Evolutionary conservation across 345 rosid genomes (phyloP).

Genomic region (Erucastrum elatum): DNA sequence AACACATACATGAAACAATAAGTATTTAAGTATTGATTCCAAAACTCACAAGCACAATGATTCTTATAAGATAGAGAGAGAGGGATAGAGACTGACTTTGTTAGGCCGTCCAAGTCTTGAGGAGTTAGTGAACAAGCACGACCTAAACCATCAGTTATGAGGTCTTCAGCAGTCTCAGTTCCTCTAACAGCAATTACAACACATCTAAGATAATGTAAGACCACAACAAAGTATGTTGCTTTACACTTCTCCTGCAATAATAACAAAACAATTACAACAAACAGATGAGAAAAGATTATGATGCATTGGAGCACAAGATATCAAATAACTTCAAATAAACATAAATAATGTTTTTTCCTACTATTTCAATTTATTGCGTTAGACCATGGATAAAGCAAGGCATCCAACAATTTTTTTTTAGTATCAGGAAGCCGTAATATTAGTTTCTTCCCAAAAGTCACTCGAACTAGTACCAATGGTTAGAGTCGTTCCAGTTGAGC

Average conservation of each 20-base stretch:
- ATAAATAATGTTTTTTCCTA: background rate
- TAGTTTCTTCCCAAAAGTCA: too few species aligned
- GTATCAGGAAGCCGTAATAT: too few species aligned
- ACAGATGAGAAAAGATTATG: slow-evolving; percentile 3
- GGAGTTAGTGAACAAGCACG: slow-evolving; percentile 58
- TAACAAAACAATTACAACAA: slow-evolving; percentile 5
- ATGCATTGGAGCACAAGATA: background rate
- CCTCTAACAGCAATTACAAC: slow-evolving; percentile 90
- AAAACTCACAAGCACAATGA: slow-evolving; percentile 3
- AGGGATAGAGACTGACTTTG: slow-evolving; percentile 50
- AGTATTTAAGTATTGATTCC: background rate
- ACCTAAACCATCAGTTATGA: slow-evolving; percentile 91
- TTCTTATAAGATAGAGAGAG: background rate
- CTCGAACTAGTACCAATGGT: background rate
- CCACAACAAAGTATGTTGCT: slow-evolving; percentile 88
- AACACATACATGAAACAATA: background rate
- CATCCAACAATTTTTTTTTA: too few species aligned
- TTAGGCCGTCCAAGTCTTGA: slow-evolving; percentile 75
- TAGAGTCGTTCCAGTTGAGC: too few species aligned
- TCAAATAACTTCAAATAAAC: background rate
- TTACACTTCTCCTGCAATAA: slow-evolving; percentile 61
- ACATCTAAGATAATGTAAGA: slow-evolving; percentile 66
- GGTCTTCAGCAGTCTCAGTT: slow-evolving; percentile 96
- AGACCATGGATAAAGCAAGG: too few species aligned
- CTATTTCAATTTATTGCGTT: too few species aligned